phyloP scores from a whole-genome alignment of 345 rosid genomes.

The Camelina sativa region DNA sequence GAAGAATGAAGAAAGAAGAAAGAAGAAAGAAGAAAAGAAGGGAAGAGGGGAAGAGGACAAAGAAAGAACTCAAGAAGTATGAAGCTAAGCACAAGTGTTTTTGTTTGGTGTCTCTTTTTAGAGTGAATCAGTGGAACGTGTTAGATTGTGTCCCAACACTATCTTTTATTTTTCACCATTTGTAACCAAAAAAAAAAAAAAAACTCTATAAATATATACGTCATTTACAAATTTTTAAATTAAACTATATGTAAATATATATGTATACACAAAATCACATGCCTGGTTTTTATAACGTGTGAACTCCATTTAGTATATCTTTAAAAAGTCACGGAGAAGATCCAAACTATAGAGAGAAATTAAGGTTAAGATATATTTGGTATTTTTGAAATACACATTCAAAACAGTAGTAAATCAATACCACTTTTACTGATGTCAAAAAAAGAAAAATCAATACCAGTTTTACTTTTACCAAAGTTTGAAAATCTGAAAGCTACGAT shows the following conservation, averaged over 20 bases:
- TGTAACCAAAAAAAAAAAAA: neutral
- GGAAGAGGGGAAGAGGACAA: constrained; percentile 6
- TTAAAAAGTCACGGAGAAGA: neutral
- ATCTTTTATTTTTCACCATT: constrained; percentile 10
- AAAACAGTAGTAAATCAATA: neutral
- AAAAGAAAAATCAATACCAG: neutral
- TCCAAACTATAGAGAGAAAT: neutral
- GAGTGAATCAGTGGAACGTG: constrained; percentile 36
- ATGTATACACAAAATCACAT: neutral
- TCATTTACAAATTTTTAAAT: neutral
- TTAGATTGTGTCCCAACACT: neutral
- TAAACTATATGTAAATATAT: neutral
- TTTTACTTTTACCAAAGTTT: neutral
- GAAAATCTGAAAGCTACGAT: neutral
- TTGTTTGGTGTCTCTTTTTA: constrained; percentile 19
- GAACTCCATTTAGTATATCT: neutral
- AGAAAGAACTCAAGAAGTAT: constrained; percentile 1
- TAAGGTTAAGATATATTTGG: neutral
- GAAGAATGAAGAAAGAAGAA: constrained; percentile 3
- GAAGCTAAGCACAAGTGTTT: constrained; percentile 31
- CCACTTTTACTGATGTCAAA: neutral
- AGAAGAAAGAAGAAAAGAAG: neutral
- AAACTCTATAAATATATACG: neutral
- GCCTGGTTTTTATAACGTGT: neutral
- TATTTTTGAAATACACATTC: neutral